Percentiles rank a stretch among this genome's conserved stretches.
Conservation (phyloP, 176 grass and related monocot species). For the Echinochloa phyllopogon region DNA sequence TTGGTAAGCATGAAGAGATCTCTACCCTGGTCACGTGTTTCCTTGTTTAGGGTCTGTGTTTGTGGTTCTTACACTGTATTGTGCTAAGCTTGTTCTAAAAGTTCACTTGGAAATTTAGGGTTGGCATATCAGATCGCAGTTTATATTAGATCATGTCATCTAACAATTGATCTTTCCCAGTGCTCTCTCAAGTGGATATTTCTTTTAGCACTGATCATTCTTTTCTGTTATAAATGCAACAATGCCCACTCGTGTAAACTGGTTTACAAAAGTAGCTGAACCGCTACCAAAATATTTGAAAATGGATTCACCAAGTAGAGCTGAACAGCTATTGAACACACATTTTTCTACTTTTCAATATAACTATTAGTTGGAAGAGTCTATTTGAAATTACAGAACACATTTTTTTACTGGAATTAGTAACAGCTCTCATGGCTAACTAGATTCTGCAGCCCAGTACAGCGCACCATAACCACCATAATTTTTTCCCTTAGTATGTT, state of each 20-base stretch:
- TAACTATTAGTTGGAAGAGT: neutral
- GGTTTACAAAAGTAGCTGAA: constrained; percentile 1
- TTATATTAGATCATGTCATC: neutral
- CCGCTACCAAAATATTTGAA: neutral
- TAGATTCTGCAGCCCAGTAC: neutral
- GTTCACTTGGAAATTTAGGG: neutral
- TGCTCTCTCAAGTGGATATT: neutral
- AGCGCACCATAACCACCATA: too few relatives aligned
- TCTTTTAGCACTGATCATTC: neutral
- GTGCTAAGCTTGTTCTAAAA: neutral
- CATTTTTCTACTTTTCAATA: neutral
- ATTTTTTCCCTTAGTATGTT: neutral
- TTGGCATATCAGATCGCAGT: neutral
- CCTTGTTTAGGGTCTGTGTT: neutral
- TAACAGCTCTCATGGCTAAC: neutral
- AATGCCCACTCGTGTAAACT: neutral
- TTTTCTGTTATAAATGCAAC: neutral
- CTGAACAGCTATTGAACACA: neutral
- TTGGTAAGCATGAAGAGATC: constrained; percentile 62
- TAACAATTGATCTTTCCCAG: neutral
- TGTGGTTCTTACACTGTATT: neutral
- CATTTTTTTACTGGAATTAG: neutral
- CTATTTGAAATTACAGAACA: neutral
- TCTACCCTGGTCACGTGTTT: constrained; percentile 8
- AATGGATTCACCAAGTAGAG: neutral